Conservation (phyloP, 352 stramenopile species). For the Elongisporangium senticosum region DNA sequence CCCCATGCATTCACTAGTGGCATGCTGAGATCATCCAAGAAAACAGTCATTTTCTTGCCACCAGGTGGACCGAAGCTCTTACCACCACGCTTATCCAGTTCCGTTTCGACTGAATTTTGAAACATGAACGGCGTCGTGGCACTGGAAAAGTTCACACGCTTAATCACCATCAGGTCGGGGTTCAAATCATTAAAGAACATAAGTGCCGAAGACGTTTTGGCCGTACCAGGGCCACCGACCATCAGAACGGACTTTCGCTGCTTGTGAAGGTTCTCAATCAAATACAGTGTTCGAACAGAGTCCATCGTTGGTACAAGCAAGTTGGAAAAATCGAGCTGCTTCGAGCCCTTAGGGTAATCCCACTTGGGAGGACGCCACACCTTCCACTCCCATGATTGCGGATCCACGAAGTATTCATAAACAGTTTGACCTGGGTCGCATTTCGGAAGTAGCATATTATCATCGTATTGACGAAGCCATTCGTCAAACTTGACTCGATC, state of each 20-base stretch:
- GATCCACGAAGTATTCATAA: slow-evolving; percentile 93
- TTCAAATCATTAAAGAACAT: slow-evolving; percentile 98
- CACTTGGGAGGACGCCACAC: slow-evolving; percentile 93
- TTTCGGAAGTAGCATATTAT: slow-evolving; percentile 89
- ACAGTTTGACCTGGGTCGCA: slow-evolving; percentile 84
- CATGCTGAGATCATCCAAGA: slow-evolving; percentile 98
- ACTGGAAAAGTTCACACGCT: slow-evolving; percentile 98
- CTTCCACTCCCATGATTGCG: slow-evolving; percentile 92
- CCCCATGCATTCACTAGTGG: slow-evolving; percentile 98
- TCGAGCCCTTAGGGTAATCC: slow-evolving; percentile 92
- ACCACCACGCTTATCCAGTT: slow-evolving; percentile 97
- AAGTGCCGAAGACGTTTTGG: slow-evolving; percentile 96
- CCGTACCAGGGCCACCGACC: slow-evolving; percentile 95
- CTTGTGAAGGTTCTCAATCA: slow-evolving; percentile 90
- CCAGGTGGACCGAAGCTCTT: slow-evolving; percentile 97
- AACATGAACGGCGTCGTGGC: slow-evolving; percentile 98
- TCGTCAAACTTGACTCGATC: slow-evolving; percentile 95
- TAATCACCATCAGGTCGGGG: slow-evolving; percentile 93
- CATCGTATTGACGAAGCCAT: slow-evolving; percentile 92
- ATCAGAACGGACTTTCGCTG: slow-evolving; percentile 94
- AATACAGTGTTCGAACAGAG: slow-evolving; percentile 93
- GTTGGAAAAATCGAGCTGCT: slow-evolving; percentile 96
- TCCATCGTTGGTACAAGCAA: slow-evolving; percentile 98
- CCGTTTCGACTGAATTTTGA: slow-evolving; percentile 96
- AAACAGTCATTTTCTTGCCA: slow-evolving; percentile 99